These are phyloP conservation scores for Phytophthora hybrid DNA, from an alignment of 352 stramenopile species.

Conservation along the genomic window DNA sequence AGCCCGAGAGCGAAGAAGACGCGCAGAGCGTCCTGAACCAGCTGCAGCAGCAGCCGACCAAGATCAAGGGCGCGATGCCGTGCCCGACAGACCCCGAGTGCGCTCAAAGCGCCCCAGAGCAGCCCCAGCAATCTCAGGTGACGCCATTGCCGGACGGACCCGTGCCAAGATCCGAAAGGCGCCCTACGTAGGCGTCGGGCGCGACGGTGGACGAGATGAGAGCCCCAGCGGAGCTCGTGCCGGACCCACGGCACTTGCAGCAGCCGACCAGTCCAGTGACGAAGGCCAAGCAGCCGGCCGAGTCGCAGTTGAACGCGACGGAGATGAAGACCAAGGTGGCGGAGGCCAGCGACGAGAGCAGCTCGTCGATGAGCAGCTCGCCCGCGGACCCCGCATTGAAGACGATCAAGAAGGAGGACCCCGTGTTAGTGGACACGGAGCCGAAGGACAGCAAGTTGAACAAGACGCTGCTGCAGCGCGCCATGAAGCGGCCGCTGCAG, in stretches of 20 bases:
- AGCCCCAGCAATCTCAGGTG: background rate
- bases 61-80: background rate
- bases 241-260: background rate
- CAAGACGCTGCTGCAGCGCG: no score
- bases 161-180: background rate
- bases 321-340: no score
- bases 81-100: background rate
- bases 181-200: background rate
- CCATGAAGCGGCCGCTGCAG: no score
- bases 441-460: no score
- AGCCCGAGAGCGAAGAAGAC: no score
- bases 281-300: background rate
- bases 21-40: background rate
- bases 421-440: no score
- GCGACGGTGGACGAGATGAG: background rate
- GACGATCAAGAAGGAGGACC: no score
- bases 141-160: background rate
- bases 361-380: no score
- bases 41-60: background rate
- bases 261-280: background rate
- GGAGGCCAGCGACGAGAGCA: no score
- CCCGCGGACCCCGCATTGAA: no score
- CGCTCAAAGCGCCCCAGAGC: background rate
- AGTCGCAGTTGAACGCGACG: no score
- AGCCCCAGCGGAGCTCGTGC: background rate